A percentile compares a stretch with the other conserved stretches of the same genome.
Conservation (phyloP, 306 rosid genomes). For the Fragaria ananassa region DNA sequence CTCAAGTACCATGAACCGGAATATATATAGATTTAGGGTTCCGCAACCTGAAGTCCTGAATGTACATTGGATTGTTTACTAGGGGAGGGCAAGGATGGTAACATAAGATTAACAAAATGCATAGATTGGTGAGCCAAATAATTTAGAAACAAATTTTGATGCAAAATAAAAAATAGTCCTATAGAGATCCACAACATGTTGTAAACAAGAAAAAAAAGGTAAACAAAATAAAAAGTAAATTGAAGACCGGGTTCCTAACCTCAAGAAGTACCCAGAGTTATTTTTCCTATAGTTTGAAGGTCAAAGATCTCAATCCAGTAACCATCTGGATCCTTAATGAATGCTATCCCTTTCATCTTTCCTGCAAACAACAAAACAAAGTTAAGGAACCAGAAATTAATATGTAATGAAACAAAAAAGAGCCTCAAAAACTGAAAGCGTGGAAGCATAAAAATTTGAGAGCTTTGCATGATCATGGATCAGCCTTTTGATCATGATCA, state of each 20-base stretch:
- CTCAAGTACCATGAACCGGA: neutral
- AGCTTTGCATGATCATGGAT: too few relatives aligned
- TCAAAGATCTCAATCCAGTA: constrained; percentile 97
- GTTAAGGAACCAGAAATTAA: neutral
- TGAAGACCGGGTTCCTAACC: constrained; percentile 21
- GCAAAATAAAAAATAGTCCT: neutral
- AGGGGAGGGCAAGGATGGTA: neutral
- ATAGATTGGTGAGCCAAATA: neutral
- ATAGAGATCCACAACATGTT: neutral
- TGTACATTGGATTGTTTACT: neutral
- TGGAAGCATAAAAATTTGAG: neutral
- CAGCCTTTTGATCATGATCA: too few relatives aligned
- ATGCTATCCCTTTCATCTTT: constrained; percentile 89
- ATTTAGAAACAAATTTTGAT: neutral
- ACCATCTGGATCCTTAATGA: constrained; percentile 93
- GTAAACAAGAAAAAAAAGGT: neutral
- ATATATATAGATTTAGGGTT: neutral
- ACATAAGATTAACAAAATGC: neutral
- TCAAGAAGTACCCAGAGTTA: constrained; percentile 38
- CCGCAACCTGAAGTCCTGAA: neutral
- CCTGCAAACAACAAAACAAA: constrained; percentile 46
- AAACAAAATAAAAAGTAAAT: constrained; percentile 25
- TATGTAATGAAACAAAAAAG: neutral
- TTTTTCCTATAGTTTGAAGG: constrained; percentile 47
- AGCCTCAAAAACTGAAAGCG: neutral